These are phyloP conservation scores for Penicillium concentricum DNA, from an alignment of 2,329 filamentous ascomycete genomes.

Conservation along the genomic window DNA sequence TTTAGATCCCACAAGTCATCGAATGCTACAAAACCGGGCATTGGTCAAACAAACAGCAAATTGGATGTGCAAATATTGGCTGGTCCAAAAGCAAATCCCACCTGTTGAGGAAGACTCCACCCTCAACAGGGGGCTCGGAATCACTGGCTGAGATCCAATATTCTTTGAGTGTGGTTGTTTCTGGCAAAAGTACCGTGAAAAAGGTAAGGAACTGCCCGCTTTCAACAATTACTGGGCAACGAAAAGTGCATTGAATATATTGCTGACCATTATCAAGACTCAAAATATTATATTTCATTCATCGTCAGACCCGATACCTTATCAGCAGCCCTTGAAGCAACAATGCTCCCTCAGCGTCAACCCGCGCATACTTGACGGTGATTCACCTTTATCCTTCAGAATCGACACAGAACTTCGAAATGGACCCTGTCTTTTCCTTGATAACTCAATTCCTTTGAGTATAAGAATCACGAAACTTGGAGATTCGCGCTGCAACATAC, in stretches of 20 bases:
- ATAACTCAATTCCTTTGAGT: slow-evolving; percentile 11
- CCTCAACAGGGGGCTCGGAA: not conserved
- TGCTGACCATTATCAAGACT: not conserved
- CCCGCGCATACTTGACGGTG: not conserved
- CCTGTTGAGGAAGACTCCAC: not conserved
- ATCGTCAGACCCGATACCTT: not conserved
- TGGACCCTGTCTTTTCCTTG: slow-evolving; percentile 14
- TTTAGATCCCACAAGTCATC: not conserved
- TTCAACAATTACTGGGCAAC: not conserved
- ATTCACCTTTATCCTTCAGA: not conserved
- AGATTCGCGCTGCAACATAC: not conserved
- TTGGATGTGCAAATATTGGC: not conserved
- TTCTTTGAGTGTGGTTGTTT: not conserved
- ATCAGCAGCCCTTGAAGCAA: not conserved
- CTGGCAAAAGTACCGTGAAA: not conserved
- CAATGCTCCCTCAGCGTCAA: not conserved
- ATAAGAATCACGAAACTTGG: slow-evolving; percentile 10
- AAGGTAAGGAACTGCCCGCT: not conserved
- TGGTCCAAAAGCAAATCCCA: not conserved
- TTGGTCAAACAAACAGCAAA: not conserved
- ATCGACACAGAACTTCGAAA: slow-evolving; percentile 12
- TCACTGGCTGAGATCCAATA: not conserved
- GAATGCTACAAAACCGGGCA: slow-evolving; percentile 3
- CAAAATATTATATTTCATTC: not conserved
- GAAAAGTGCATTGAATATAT: not conserved